Conservation (phyloP, 768 basidiomycete species). For the Tylopilus sp. region DNA sequence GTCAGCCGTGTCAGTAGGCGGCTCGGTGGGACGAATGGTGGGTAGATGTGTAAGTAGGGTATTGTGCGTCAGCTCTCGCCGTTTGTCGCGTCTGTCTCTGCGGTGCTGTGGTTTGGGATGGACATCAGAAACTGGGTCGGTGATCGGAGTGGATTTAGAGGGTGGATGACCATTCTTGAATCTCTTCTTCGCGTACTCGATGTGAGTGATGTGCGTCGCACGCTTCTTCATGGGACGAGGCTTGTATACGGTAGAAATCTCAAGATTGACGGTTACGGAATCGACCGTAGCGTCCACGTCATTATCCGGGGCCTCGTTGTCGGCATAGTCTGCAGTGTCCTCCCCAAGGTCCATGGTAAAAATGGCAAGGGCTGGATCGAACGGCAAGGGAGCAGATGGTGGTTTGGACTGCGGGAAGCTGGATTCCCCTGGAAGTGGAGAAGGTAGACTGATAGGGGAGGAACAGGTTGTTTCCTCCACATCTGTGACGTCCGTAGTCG, state of each 20-base stretch:
- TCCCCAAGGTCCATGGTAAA: constrained; percentile 49
- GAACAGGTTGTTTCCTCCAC: constrained; percentile 29
- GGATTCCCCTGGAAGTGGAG: constrained; percentile 4
- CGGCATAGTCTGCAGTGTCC: constrained; percentile 34
- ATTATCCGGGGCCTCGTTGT: constrained; percentile 19
- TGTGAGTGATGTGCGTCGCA: constrained; percentile 24
- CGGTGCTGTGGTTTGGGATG: constrained; percentile 36
- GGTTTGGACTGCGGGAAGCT: not conserved
- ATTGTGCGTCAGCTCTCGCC: constrained; percentile 43
- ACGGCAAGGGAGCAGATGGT: constrained; percentile 18
- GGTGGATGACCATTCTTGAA: constrained; percentile 27
- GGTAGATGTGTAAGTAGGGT: constrained; percentile 19
- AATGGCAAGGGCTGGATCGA: constrained; percentile 27
- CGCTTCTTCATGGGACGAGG: constrained; percentile 60
- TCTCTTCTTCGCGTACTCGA: constrained; percentile 15
- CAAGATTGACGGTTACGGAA: constrained; percentile 45
- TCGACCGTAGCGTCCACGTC: not conserved
- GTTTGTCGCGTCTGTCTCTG: constrained; percentile 48
- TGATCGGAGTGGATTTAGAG: constrained; percentile 1
- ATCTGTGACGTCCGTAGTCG: constrained; percentile 38
- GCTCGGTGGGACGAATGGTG: not conserved
- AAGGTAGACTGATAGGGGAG: constrained; percentile 6
- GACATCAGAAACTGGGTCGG: not conserved
- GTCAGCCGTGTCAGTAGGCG: not conserved
- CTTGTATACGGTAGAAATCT: constrained; percentile 71